Conservation (phyloP, 225 moss, liverwort and hornwort genomes). For the Polytrichum formosum region DNA sequence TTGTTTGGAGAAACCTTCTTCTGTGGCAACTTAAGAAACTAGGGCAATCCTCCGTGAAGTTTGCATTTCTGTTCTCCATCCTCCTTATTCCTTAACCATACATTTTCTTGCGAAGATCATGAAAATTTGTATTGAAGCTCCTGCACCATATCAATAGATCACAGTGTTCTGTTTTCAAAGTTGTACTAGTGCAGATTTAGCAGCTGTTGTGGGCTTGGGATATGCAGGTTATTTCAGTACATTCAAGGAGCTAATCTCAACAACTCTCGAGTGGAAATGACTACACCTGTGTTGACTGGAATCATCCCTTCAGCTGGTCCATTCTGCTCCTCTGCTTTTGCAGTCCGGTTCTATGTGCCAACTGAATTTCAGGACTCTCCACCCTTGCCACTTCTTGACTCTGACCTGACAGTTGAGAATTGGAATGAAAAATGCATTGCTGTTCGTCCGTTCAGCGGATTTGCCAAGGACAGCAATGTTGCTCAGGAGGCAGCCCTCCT, state of each 20-base stretch:
- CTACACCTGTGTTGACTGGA: conserved; percentile 86
- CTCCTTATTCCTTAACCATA: background rate
- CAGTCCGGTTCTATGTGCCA: conserved; percentile 74
- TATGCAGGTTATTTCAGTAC: conserved; percentile 79
- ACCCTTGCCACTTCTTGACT: conserved; percentile 75
- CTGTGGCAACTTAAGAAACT: too few species aligned
- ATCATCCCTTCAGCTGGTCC: conserved; percentile 94
- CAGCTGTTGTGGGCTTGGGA: background rate
- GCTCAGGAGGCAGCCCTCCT: conserved; percentile 68
- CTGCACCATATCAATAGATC: too few species aligned
- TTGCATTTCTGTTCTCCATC: background rate
- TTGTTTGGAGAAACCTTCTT: too few species aligned
- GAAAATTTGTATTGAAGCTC: background rate
- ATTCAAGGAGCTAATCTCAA: conserved; percentile 86
- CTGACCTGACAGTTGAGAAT: conserved; percentile 59
- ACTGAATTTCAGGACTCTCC: conserved; percentile 45
- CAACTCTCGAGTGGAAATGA: conserved; percentile 80
- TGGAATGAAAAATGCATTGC: conserved; percentile 68
- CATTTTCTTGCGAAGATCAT: background rate
- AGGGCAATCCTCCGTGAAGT: background rate
- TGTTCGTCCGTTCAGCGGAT: conserved; percentile 73
- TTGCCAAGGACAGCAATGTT: conserved; percentile 76
- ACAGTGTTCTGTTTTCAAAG: too few species aligned
- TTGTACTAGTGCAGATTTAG: background rate
- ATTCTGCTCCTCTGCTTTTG: conserved; percentile 89